Evolutionary conservation across 208 protist species (phyloP), one percentile per base, ranked within the genome.

Genomic region (Borovskyia barvae): DNA sequence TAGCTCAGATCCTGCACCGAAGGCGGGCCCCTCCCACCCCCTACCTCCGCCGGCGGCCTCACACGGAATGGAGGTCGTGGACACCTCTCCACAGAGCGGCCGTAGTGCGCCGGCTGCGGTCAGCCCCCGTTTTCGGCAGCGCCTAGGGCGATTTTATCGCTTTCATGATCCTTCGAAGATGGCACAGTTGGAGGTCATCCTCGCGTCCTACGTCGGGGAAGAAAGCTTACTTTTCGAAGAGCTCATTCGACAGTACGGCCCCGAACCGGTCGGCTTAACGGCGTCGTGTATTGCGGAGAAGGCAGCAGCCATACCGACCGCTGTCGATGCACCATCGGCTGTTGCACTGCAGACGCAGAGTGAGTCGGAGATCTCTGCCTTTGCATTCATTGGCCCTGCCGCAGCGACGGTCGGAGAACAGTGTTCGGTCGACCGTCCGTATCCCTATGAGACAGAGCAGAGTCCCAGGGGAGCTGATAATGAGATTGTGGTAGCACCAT

Each of bases 151-250:
- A 14, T 84, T 82, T 14, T 87, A 81, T 45, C 52, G 68, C 6
- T 41, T 67, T 39, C 72, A 87, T 65, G 63, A 71, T 50, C 75
- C 72, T 1, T 45, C 59, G 1, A 80, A 78, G 59, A 46, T 85
- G 9, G 30, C 71, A 0, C 30, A 74, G 5, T 51, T 86, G 12
- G 80, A 91, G 25, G 35, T 17, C 19, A 72, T 68, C 2, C 15
- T 79, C 24, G 59, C 56, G 28, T 22, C 40, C 6, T 87, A 78
- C 54, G 5, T 15, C 0, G 72, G 69, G 1, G 20, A 55, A 25
- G 71, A 86, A 42, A 62, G 75, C 11, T 43, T 81, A 37, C 65
- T 86, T 2, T 82, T 92, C 30, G n/a, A 32, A 1, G 33, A 56
- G n/a, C 53, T 92, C 9, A 65, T 69, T 14, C 20, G 56, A 46